Evolutionary conservation across 108 stramenopile genomes (phyloP), one percentile per base, ranked within the genome.

Genomic region (Asterionellopsis glacialis): DNA sequence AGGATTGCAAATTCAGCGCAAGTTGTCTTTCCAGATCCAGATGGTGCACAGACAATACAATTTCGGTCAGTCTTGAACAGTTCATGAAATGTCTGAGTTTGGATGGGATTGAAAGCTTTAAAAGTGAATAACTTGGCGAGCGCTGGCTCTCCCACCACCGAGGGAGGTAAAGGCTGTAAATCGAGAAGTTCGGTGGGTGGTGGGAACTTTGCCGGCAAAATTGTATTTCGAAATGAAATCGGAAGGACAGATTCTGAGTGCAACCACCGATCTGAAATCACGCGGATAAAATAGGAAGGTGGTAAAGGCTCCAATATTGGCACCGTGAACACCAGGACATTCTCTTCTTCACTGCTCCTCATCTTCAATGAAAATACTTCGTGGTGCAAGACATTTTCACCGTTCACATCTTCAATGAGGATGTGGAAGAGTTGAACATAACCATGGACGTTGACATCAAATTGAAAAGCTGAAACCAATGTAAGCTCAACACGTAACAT

Each of bases 131-230:
- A 59, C 64, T 85, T 83, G 57, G 69, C 67, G 14, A 96, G 70
- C n/a, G 84, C 81, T 3, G 77, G 45, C 59, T 87, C 81, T 39
- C 93, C 87, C 16, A 98, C 72, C 6, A 87, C 89, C 26, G 84
- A 73, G 41, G 91, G 81, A 11, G 95, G 80, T 40, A 98, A 65
- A 7, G 99, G 97, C 69, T 97, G 96, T 47, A 98, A 72, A 74
- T 99, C 99, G 44, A 98, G 76, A 11, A 98, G 80, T 64, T 98
- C 98, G 7, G 97, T 97, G 18, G 94, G 96, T 15, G 97, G 95
- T 45, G 88, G 87, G 69, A 92, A 97, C 60, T 97, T 97, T 23
- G 90, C 81, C 27, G 99, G 99, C 39, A 99, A 82, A 50, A 99
- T 88, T 76, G 98, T 93, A 39, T 85, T 85, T 54, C 88, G 87